Evolutionary conservation across 495 filamentous ascomycete genomes (phyloP), one percentile per base, ranked within the genome.

Genomic region (Pseudoneurospora amorphoporcata): DNA sequence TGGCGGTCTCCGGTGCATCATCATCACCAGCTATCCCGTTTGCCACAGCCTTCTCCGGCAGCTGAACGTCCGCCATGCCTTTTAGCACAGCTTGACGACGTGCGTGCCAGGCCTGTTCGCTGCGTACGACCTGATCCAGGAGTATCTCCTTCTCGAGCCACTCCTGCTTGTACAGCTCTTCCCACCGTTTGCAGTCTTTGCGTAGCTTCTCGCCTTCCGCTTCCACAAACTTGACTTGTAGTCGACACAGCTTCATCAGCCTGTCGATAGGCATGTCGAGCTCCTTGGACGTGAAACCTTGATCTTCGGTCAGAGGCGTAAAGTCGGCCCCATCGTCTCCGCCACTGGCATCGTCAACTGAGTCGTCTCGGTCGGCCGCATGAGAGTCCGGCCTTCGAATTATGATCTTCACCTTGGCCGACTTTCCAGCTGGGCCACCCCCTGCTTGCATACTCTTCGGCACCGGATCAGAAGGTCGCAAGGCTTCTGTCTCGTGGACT

Each of bases 401-500:
- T 71, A 88, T 84, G 68, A 92, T 87, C 75, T 91, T 92, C 68
- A 92, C 84, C 70, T 90, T 88, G 72, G 88, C 88, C 68, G 89
- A 88, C 71, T 88, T 88, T 10, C 82, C 84, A 0, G 86, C 84
- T 6, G 86, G 86, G 8, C 81, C 81, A 14, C 79, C 77, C 9
- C 81, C 79, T 4, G 79, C 72, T 81, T 89, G 85, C 90, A 85
- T 90, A 65, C 90, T 88, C 81, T 92, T 94, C 3, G 92, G 91
- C 23, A 95, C 91, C 5, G 93, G 90, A 77, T 96, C 94, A n/a
- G 91, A 91, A 7, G 92, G 92, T 7, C 94, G 91, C 5, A 97
- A 86, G 6, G 93, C 91, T 81, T 98, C 96, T 43, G 94, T 97
- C 81, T 99, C 96, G 82, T 99, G 95, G 39, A 99, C 95, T 39